A percentile compares a stretch with the other conserved stretches of the same genome.
Conservation (phyloP, 495 filamentous ascomycete species). For the Platismatia glauca region DNA sequence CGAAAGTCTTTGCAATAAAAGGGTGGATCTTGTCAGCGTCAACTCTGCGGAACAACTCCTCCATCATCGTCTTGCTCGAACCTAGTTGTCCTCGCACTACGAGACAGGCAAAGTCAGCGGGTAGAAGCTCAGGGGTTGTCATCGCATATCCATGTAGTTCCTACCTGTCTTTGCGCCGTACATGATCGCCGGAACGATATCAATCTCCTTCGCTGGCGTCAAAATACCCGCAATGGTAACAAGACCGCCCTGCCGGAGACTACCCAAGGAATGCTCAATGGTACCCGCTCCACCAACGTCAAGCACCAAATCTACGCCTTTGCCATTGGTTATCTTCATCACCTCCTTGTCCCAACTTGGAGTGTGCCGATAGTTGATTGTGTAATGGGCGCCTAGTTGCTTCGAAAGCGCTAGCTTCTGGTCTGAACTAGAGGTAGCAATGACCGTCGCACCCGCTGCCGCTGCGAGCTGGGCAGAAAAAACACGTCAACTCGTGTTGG, state of each 20-base stretch:
- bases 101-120: background rate
- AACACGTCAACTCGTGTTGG: background rate
- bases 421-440: conserved; percentile 3
- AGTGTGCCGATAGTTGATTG: background rate
- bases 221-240: background rate
- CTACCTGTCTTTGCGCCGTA: background rate
- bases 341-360: background rate
- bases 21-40: background rate
- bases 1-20: background rate
- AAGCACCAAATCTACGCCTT: background rate
- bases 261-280: background rate
- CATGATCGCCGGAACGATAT: background rate
- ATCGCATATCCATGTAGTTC: background rate
- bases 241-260: background rate
- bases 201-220: conserved; percentile 2
- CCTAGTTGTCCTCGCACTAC: background rate
- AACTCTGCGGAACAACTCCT: background rate
- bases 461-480: background rate
- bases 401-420: background rate
- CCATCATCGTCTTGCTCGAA: background rate
- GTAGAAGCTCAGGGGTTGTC: background rate
- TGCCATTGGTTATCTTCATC: background rate
- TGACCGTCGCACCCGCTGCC: background rate
- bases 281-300: background rate
- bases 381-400: background rate